phyloP scores from a whole-genome alignment of 768 basidiomycete species.

The Tulasnella sp. region DNA sequence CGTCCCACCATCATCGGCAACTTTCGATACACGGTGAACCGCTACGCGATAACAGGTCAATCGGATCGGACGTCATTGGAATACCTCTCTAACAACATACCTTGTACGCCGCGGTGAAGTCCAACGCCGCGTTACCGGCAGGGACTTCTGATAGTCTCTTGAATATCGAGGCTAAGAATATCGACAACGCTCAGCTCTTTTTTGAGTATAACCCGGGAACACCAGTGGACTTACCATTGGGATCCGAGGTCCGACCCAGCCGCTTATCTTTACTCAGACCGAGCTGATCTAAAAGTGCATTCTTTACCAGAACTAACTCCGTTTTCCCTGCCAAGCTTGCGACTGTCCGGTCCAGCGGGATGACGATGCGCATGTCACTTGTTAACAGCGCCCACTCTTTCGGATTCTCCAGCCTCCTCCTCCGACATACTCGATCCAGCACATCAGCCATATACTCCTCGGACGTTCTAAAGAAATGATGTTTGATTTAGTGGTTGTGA shows the following conservation, averaged over 20 bases:
- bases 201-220: background rate
- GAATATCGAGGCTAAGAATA: constrained; percentile 75
- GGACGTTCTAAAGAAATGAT: constrained; percentile 43
- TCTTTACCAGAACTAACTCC: constrained; percentile 71
- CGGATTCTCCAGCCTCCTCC: constrained; percentile 53
- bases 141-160: constrained; percentile 70
- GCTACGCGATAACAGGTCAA: constrained; percentile 36
- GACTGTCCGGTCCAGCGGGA: constrained; percentile 93
- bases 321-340: constrained; percentile 83
- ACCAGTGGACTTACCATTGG: constrained; percentile 65
- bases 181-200: background rate
- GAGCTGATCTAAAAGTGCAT: constrained; percentile 61
- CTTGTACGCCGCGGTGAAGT: constrained; percentile 81
- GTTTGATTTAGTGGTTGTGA: background rate
- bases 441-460: constrained; percentile 98
- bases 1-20: constrained; percentile 87
- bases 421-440: constrained; percentile 70
- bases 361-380: constrained; percentile 56
- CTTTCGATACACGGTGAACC: constrained; percentile 88
- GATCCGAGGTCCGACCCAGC: constrained; percentile 70
- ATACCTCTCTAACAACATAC: constrained; percentile 29
- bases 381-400: constrained; percentile 78
- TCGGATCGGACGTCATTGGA: background rate
- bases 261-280: constrained; percentile 59
- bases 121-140: constrained; percentile 53